These are phyloP conservation scores for Chlamydomonas reinhardtii DNA, from an alignment of 163 green algal species.

Conservation along the genomic window DNA sequence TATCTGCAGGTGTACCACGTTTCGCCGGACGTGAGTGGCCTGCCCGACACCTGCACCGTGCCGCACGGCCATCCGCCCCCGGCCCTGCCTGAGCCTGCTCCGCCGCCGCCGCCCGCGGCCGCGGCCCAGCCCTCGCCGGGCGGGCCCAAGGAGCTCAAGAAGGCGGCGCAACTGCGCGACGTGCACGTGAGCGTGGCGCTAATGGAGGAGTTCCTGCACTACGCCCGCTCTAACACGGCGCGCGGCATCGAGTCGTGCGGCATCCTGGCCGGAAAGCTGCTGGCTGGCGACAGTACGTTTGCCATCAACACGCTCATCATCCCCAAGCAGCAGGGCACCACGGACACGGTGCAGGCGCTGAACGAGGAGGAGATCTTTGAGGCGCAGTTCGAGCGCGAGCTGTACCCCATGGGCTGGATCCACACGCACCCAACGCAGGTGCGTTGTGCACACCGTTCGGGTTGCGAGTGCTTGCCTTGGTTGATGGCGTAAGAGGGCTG, in stretches of 20 bases:
- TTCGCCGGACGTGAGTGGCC: neutral
- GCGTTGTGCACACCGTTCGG: no score
- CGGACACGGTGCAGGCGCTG: constrained; percentile 85
- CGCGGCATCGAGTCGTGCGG: constrained; percentile 92
- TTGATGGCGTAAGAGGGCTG: no score
- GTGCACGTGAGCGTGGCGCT: constrained; percentile 89
- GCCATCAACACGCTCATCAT: constrained; percentile 94
- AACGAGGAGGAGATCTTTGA: constrained; percentile 94
- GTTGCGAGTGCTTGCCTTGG: no score
- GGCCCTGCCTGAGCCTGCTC: constrained; percentile 9
- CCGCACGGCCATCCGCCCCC: neutral
- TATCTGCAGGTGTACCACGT: constrained; percentile 25
- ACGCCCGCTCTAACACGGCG: constrained; percentile 60
- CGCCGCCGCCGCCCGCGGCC: constrained; percentile 30
- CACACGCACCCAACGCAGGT: constrained; percentile 96
- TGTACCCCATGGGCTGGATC: constrained; percentile 97
- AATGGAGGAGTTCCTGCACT: constrained; percentile 93
- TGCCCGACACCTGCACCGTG: constrained; percentile 28
- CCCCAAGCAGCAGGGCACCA: constrained; percentile 93
- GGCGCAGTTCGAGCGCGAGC: constrained; percentile 77
- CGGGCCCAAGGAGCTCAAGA: constrained; percentile 53
- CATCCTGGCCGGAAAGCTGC: constrained; percentile 89
- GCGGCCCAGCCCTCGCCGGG: neutral
- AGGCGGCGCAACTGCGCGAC: constrained; percentile 72
- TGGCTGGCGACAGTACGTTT: constrained; percentile 80